Percentiles rank a stretch among this genome's conserved stretches.
Evolutionary conservation across 768 basidiomycete species (phyloP).

Genomic region (Amanita thiersii): DNA sequence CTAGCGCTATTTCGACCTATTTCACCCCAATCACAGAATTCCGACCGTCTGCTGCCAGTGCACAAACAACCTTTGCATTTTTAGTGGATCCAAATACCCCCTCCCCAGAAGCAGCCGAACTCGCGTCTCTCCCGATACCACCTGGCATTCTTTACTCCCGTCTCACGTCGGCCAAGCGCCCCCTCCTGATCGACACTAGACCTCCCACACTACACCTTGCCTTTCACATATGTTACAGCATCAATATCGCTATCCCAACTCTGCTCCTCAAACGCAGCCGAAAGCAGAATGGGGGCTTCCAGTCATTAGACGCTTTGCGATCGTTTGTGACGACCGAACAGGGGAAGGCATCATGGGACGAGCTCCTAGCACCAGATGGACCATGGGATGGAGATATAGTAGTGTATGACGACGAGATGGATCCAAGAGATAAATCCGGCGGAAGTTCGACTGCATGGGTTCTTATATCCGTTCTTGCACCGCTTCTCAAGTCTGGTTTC

Average conservation of each 20-base stretch:
- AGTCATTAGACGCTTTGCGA: conserved; percentile 58
- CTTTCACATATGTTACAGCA: conserved; percentile 57
- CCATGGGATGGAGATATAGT: conserved; percentile 72
- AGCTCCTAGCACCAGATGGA: conserved; percentile 37
- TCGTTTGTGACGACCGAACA: conserved; percentile 79
- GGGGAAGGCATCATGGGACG: conserved; percentile 67
- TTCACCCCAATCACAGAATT: conserved; percentile 40
- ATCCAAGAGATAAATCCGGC: conserved; percentile 51
- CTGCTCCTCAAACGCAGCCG: conserved; percentile 82
- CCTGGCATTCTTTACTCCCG: conserved; percentile 18
- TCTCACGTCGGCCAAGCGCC: conserved; percentile 17
- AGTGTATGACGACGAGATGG: conserved; percentile 75
- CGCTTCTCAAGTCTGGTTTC: conserved; percentile 45
- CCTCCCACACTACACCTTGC: conserved; percentile 57
- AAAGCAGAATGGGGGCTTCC: conserved; percentile 62
- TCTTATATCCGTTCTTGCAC: conserved; percentile 52
- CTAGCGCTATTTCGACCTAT: conserved; percentile 36
- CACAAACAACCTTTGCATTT: neutral
- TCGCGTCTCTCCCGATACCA: conserved; percentile 28
- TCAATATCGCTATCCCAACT: conserved; percentile 84
- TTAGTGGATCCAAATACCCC: conserved; percentile 29
- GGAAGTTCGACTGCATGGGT: conserved; percentile 58
- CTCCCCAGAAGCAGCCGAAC: conserved; percentile 23
- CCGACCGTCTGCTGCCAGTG: conserved; percentile 9
- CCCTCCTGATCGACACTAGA: conserved; percentile 67